A percentile compares a stretch with the other conserved stretches of the same genome.
phyloP scores from a whole-genome alignment of 2,329 filamentous ascomycete species.

The Pseudocercospora vitis region DNA sequence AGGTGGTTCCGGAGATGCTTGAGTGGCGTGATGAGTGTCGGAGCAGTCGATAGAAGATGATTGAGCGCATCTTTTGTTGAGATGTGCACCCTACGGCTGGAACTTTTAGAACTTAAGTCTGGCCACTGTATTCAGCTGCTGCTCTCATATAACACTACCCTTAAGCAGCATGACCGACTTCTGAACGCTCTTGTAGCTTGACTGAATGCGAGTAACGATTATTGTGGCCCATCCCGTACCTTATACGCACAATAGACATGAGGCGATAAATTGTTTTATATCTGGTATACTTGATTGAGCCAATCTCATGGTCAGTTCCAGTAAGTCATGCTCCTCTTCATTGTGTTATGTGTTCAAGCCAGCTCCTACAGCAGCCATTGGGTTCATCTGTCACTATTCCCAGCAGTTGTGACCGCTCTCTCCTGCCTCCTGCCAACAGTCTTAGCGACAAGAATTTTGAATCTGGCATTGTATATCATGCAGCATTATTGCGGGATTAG shows the following conservation, averaged over 20 bases:
- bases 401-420: neutral
- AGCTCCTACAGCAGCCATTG: neutral
- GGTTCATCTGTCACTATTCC: neutral
- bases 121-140: neutral
- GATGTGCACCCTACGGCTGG: neutral
- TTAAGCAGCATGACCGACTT: neutral
- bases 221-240: neutral
- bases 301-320: neutral
- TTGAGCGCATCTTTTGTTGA: neutral
- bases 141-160: neutral
- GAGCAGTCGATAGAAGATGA: neutral
- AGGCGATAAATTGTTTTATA: neutral
- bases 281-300: neutral
- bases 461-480: no score
- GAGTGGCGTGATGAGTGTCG: neutral
- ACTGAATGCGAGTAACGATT: neutral
- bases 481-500: no score
- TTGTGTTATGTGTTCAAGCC: neutral
- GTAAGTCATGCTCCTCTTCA: neutral
- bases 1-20: constrained; percentile 33
- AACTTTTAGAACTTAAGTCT: neutral
- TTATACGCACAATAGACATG: neutral
- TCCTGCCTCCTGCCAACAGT: no score
- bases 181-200: neutral
- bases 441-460: no score